phyloP scores from a whole-genome alignment of 78 protist genomes.

The Guillardia theta region DNA sequence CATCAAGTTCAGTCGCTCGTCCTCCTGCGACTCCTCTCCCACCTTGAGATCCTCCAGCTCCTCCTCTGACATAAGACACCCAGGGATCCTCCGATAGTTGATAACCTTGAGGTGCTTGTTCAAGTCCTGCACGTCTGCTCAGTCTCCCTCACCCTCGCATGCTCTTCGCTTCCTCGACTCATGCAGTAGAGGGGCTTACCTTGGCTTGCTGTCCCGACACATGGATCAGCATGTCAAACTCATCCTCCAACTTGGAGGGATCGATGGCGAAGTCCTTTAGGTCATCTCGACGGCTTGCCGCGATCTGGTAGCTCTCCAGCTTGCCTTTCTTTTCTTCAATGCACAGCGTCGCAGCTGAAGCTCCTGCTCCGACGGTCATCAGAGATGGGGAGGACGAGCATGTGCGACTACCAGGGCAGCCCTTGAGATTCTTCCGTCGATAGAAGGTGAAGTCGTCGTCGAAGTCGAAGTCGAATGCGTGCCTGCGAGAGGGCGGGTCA shows the following conservation, averaged over 20 bases:
- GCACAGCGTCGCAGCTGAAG: neutral
- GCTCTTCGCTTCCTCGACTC: neutral
- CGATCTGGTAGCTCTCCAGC: neutral
- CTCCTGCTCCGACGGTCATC: neutral
- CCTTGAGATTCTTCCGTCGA: neutral
- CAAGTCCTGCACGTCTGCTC: neutral
- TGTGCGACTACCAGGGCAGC: neutral
- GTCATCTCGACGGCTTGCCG: neutral
- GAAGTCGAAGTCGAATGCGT: neutral
- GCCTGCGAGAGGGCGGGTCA: no score
- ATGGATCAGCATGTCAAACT: neutral
- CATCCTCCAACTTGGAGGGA: neutral
- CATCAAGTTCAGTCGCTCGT: neutral
- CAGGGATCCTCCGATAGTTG: neutral
- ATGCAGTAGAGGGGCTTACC: neutral
- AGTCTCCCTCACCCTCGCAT: neutral
- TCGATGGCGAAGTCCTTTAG: no score
- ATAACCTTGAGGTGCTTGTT: no score
- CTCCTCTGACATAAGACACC: neutral
- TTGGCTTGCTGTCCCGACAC: neutral
- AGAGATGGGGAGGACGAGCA: neutral
- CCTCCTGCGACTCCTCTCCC: neutral
- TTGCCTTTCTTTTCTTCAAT: neutral
- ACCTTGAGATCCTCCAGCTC: neutral
- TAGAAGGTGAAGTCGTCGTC: slow-evolving; percentile 17